phyloP scores from a whole-genome alignment of 1,139 yeast genomes.

The Taphrina betulina region DNA sequence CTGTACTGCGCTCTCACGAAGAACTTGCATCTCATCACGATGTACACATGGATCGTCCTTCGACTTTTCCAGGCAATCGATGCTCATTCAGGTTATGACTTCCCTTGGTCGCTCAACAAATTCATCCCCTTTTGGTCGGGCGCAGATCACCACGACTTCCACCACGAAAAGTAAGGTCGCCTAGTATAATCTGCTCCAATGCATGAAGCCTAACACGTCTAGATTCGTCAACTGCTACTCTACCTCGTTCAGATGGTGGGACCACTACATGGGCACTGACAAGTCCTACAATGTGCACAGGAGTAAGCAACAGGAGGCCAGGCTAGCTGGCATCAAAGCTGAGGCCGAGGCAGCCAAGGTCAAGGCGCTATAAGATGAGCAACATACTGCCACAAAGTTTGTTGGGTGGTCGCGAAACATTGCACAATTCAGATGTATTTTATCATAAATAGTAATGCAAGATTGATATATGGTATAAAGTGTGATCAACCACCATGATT shows the following conservation, averaged over 20 bases:
- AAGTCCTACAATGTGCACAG: constrained; percentile 35
- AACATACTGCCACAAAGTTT: too few species aligned
- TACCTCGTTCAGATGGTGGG: constrained; percentile 94
- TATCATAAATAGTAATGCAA: too few species aligned
- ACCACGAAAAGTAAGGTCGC: constrained; percentile 63
- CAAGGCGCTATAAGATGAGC: constrained; percentile 21
- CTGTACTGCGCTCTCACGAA: constrained; percentile 63
- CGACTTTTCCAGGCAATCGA: constrained; percentile 93
- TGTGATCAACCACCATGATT: too few species aligned
- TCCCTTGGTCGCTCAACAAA: constrained; percentile 92
- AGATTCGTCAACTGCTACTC: constrained; percentile 70
- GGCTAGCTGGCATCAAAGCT: constrained; percentile 19
- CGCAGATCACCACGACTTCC: constrained; percentile 96
- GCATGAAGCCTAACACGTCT: too few species aligned
- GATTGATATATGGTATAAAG: too few species aligned
- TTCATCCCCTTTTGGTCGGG: constrained; percentile 97
- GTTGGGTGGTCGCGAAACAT: too few species aligned
- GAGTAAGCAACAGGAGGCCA: constrained; percentile 26
- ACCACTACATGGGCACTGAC: constrained; percentile 74
- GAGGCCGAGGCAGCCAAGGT: constrained; percentile 30
- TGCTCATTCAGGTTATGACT: constrained; percentile 95
- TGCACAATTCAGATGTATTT: too few species aligned
- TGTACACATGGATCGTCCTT: constrained; percentile 80
- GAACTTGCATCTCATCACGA: constrained; percentile 76
- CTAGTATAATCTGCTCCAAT: too few species aligned